Conservation (phyloP, 2,329 filamentous ascomycete genomes). For the Sarocladium brachiariae region DNA sequence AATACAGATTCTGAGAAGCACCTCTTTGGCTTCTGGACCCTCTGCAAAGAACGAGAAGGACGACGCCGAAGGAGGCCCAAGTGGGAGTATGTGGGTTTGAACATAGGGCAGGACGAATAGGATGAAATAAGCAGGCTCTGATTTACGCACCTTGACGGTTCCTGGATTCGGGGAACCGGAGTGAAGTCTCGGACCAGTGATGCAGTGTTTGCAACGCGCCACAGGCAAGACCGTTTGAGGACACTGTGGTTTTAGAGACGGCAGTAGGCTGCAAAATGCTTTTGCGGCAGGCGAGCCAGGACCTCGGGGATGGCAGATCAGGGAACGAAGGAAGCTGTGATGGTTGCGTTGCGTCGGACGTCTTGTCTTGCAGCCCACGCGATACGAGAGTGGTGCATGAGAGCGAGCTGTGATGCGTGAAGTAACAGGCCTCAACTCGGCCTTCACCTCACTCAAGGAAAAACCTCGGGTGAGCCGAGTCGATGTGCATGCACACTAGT, state of each 20-base stretch:
- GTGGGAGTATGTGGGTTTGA: background rate
- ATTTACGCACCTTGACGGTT: conserved; percentile 4
- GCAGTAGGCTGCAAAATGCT: background rate
- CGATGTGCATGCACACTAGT: background rate
- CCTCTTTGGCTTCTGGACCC: conserved; percentile 4
- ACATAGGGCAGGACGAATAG: background rate
- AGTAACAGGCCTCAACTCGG: background rate
- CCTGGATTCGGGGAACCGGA: background rate
- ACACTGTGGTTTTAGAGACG: background rate
- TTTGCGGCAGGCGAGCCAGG: background rate
- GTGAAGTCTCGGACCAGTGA: background rate
- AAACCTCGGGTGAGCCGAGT: conserved; percentile 3
- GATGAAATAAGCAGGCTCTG: background rate
- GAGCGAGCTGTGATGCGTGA: background rate
- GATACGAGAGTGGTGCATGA: conserved; percentile 6
- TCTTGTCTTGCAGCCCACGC: conserved; percentile 1
- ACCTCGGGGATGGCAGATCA: background rate
- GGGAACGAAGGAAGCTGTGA: background rate
- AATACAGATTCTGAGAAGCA: background rate
- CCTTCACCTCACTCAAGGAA: conserved; percentile 4
- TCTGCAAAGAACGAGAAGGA: background rate
- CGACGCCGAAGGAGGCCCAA: background rate
- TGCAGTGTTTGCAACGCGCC: conserved; percentile 1
- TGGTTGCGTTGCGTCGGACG: conserved; percentile 4
- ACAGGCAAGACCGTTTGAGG: background rate